phyloP scores from a whole-genome alignment of 768 basidiomycete species.

The Boletales sp. region DNA sequence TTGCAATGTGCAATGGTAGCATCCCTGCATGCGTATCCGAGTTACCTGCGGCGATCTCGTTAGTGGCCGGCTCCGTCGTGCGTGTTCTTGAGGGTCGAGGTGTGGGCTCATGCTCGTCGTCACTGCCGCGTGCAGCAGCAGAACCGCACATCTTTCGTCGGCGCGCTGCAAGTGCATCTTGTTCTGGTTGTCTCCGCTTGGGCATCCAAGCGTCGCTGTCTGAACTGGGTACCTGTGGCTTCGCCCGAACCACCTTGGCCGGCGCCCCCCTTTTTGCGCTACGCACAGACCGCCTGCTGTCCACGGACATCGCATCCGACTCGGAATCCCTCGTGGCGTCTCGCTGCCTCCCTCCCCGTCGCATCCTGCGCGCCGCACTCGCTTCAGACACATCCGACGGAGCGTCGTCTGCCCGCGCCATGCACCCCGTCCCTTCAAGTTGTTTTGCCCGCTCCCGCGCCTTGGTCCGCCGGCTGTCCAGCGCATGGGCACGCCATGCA shows the following conservation, averaged over 20 bases:
- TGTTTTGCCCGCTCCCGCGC: constrained; percentile 20
- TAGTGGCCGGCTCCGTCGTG: neutral
- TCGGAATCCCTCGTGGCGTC: constrained; percentile 11
- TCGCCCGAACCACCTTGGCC: neutral
- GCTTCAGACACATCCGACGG: constrained; percentile 8
- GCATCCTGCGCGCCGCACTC: neutral
- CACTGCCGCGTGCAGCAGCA: no score
- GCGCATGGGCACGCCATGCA: constrained; percentile 20
- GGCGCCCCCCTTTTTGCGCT: neutral
- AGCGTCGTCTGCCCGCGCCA: neutral
- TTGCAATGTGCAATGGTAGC: constrained; percentile 19
- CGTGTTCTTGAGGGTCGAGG: constrained; percentile 20
- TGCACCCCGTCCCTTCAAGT: constrained; percentile 1
- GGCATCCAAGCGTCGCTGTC: constrained; percentile 3
- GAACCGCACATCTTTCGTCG: neutral
- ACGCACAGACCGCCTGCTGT: constrained; percentile 12
- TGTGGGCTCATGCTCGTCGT: constrained; percentile 2
- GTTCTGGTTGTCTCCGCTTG: neutral
- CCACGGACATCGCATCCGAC: constrained; percentile 30
- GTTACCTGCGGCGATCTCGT: neutral
- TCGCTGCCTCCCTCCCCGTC: constrained; percentile 1
- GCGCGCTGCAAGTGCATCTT: neutral
- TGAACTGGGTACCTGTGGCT: neutral
- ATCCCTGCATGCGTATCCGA: neutral
- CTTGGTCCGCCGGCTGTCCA: constrained; percentile 17